phyloP scores from a whole-genome alignment of 2,329 filamentous ascomycete genomes.

The Trichoderma lentiforme region DNA sequence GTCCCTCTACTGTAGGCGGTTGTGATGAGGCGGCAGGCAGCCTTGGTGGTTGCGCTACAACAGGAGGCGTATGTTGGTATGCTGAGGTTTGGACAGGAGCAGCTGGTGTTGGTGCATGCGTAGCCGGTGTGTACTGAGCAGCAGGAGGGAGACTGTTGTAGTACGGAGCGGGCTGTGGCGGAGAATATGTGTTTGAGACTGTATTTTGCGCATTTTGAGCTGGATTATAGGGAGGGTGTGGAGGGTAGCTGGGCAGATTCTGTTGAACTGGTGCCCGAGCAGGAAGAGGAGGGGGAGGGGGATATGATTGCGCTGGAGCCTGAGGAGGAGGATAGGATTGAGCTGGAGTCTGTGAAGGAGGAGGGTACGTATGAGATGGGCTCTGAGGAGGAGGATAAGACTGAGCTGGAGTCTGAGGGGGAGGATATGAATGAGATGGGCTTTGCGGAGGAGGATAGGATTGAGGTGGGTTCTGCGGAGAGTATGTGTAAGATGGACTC shows the following conservation, averaged over 20 bases:
- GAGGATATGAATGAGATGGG: not conserved
- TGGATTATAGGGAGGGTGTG: not conserved
- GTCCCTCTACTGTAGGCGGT: not conserved
- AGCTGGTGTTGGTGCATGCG: not conserved
- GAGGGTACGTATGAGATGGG: not conserved
- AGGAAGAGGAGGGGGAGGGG: not conserved
- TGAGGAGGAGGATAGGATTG: not conserved
- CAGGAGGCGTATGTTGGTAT: not conserved
- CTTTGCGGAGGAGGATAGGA: not conserved
- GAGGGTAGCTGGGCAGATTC: not conserved
- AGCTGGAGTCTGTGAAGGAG: not conserved
- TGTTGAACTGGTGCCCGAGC: not conserved
- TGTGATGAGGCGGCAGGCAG: not conserved
- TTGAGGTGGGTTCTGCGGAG: not conserved
- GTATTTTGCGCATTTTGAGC: not conserved
- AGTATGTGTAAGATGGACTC: not conserved
- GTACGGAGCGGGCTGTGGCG: not conserved
- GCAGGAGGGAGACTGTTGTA: not conserved
- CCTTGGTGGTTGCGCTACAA: not conserved
- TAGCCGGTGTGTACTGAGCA: not conserved
- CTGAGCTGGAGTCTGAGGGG: not conserved
- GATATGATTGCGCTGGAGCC: not conserved
- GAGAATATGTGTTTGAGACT: not conserved
- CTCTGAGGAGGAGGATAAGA: not conserved
- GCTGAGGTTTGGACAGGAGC: not conserved